A percentile compares a stretch with the other conserved stretches of the same genome.
Evolutionary conservation across 495 filamentous ascomycete genomes (phyloP).

Genomic region (Hyaloscypha bicolor): DNA sequence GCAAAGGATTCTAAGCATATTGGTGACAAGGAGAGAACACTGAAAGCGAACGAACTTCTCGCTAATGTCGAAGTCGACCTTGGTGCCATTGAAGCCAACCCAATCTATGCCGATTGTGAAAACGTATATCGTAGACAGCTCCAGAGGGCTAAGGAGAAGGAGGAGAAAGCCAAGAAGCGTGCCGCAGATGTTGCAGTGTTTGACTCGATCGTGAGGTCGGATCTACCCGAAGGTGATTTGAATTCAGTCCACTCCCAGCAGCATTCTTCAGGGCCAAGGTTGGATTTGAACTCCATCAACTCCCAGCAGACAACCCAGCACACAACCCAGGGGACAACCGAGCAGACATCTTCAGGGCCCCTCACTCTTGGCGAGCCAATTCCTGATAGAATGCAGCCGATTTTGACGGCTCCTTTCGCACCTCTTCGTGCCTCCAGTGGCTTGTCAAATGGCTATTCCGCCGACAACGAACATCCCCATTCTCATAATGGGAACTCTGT

Average conservation of each 20-base stretch:
- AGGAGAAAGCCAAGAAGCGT: slow-evolving; percentile 60
- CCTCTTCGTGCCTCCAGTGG: slow-evolving; percentile 45
- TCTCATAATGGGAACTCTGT: slow-evolving; percentile 68
- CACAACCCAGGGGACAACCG: too few relatives aligned
- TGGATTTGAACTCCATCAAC: too few relatives aligned
- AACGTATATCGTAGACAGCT: slow-evolving; percentile 74
- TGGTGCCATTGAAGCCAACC: slow-evolving; percentile 63
- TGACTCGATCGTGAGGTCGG: slow-evolving; percentile 17
- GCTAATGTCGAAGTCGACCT: slow-evolving; percentile 94
- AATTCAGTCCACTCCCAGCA: slow-evolving; percentile 13
- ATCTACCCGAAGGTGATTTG: slow-evolving; percentile 14
- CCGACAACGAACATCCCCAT: slow-evolving; percentile 42
- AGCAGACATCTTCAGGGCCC: slow-evolving; percentile 45
- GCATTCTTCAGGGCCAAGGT: slow-evolving; percentile 45
- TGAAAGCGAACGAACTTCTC: slow-evolving; percentile 87
- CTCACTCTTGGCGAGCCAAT: slow-evolving; percentile 63
- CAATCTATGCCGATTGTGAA: slow-evolving; percentile 71
- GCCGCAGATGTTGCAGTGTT: slow-evolving; percentile 48
- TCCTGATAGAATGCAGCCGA: slow-evolving; percentile 40
- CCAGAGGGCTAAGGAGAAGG: slow-evolving; percentile 64
- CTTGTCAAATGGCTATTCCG: slow-evolving; percentile 54
- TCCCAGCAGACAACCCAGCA: too few relatives aligned
- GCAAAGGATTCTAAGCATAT: slow-evolving; percentile 78
- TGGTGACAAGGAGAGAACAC: slow-evolving; percentile 72
- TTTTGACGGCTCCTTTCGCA: slow-evolving; percentile 5